Evolutionary conservation across 1,284 basidiomycete species (phyloP), one percentile per base, ranked within the genome.

Genomic region (Rhodotorula sp.): DNA sequence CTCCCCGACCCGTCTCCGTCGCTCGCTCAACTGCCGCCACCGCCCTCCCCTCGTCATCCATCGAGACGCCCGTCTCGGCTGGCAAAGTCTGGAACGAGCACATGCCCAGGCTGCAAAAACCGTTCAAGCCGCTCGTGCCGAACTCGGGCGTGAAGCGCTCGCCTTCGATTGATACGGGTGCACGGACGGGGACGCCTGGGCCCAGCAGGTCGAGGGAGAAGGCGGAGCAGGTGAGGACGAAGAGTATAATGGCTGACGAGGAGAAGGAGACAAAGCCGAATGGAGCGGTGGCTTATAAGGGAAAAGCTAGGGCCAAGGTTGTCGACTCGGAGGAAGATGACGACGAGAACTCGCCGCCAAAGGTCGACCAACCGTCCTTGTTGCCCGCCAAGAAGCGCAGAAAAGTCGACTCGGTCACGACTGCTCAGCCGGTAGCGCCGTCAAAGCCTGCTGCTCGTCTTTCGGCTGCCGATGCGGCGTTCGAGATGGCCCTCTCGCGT

Each of bases 101-200:
- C 10, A 13, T n/a, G 32, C 51, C 20, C 1, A 62, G 48, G 27
- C 0, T 47, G 19, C 36, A 55, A 19, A 70, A 66, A 55, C 57
- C 68, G 10, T 64, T 68, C 67, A 67, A 62, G 57, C 51, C 49
- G 10, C 44, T 59, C 7, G 29, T 60, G 29, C 60, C 47, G 1
- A 22, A 52, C 17, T 51, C 61, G 17, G 34, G n/a, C 9, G 32
- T 22, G 11, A 59, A 52, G 51, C n/a, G 24, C 4, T 4, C 32
- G 36, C 27, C 17, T 6, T 34, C n/a, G 44, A 27, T 47, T 6
- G 52, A 32, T 46, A 4, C 30, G 39, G 10, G 5, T 3, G 20
- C 20, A 27, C 39, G 49, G 5, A n/a, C 19, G 24, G 30, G 20
- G 34, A 20, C n/a, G 11, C 27, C 48, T 11, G 22, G 24, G 13